Base-by-base conservation (phyloP, 1,284 basidiomycete species). In the Pseudozyma thailandica region DNA sequence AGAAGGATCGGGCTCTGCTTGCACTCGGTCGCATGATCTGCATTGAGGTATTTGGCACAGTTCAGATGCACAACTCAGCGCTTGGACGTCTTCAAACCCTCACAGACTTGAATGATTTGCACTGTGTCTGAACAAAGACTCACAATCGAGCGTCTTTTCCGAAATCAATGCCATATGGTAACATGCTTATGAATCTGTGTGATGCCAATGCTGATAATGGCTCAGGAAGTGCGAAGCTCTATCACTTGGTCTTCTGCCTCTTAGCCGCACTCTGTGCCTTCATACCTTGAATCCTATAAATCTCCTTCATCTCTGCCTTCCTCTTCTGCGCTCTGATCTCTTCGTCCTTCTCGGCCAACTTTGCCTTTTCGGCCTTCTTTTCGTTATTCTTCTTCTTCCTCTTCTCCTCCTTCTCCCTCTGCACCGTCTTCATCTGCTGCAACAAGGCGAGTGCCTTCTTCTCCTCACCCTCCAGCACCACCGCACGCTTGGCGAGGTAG, bases 391-490 rank as follows among this genome's bases (percentile, higher is more conserved):
- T 78, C 15, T 50, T 42, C 38, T 37, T 57, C 86, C 94, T 94
- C 83, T 91, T 92, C 78, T 88, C 89, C 77, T 93, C 85, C 85
- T 95, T 92, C 77, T 94, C 94, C 84, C 94, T 94, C 57, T 92
- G 86, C 74, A 99, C 85, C 6, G 94, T 92, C 56, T 92, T 89
- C 77, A 97, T 94, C 86, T 98, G 94, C 84, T 98, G 95, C 80
- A 99, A 83, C 35, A 98, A 84, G n/a, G 92, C 90, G 23, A 97
- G 85, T 0, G 95, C 94, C 81, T 90, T 91, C 86, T 91, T 92
- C 86, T 98, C 95, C 79, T 96, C 93, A 2, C 92, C 91, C 81
- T 95, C 92, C 86, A 98, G 87, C 41, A 99, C 90, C 16, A 98
- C 94, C 0, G 95, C 94, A 16, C 81, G 56, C 44, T 78, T 72